Evolutionary conservation across 192 early-diverging fungal genomes (phyloP).

Genomic region (Dispira parvispora): DNA sequence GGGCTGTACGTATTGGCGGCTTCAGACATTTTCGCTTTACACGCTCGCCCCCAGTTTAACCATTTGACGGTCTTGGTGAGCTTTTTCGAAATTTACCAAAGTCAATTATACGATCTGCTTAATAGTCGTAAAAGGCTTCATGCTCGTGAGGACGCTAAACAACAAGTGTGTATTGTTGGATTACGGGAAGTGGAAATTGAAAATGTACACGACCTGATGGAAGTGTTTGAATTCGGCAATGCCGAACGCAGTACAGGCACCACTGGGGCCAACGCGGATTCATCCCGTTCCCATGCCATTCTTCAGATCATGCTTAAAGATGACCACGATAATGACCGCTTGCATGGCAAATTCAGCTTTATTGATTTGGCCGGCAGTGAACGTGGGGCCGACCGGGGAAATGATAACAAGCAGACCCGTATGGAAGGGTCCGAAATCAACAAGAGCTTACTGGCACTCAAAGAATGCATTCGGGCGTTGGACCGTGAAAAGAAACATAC

Average conservation of each 20-base stretch:
- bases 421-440: slow-evolving; percentile 99
- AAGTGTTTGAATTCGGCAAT: slow-evolving; percentile 88
- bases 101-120: slow-evolving; percentile 86
- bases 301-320: slow-evolving; percentile 81
- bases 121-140: slow-evolving; percentile 79
- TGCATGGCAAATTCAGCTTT: slow-evolving; percentile 82
- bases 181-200: slow-evolving; percentile 76
- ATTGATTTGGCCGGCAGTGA: slow-evolving; percentile 98
- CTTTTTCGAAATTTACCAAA: slow-evolving; percentile 97
- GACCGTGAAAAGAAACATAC: slow-evolving; percentile 92
- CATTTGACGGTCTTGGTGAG: slow-evolving; percentile 71
- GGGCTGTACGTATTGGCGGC: slow-evolving; percentile 85
- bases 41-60: slow-evolving; percentile 36
- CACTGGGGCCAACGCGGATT: slow-evolving; percentile 87
- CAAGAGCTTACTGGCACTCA: slow-evolving; percentile 91
- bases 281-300: slow-evolving; percentile 90
- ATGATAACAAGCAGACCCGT: slow-evolving; percentile 82
- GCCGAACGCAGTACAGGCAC: slow-evolving; percentile 80
- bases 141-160: slow-evolving; percentile 92
- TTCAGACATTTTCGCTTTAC: slow-evolving; percentile 37
- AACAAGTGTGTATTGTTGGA: slow-evolving; percentile 84
- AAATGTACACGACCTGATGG: slow-evolving; percentile 70
- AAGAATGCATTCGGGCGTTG: slow-evolving; percentile 94
- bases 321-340: slow-evolving; percentile 36
- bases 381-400: slow-evolving; percentile 91